Base-by-base conservation (phyloP, 2,329 filamentous ascomycete species). In the Xylariaceae sp. region DNA sequence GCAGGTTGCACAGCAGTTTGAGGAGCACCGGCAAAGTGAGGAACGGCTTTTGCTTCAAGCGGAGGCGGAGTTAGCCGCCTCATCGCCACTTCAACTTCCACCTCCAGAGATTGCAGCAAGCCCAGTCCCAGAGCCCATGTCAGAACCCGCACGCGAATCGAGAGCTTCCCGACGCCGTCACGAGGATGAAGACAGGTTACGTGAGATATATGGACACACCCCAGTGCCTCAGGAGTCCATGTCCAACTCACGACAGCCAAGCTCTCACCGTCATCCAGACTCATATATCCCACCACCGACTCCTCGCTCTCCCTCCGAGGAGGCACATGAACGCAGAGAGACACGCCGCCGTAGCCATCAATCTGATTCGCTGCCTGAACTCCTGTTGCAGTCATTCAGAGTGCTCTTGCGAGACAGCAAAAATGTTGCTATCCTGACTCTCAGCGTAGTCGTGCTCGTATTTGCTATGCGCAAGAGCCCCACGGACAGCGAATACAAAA, bases 331-430 rank as follows among this genome's bases (percentile, higher is more conserved):
- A 27, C 63, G 63, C 1, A 65, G 59, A 3, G 59, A 70, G 36
- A 60, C 59, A 36, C 65, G 57, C 2, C 63, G 56, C 18, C 56
- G 46, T 15, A 45, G 58, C 0, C 66, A 69, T 45, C 69, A 75
- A 51, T 66, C 66, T 10, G 76, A 77, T 0, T 77, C 77, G 2
- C 70, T 85, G 11, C 68, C 73, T 0, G 75, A 82, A 52, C 68
- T 85, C 9, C 59, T 85, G 0, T 57, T 80, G 9, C 76, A 81
- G 54, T 78, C 80, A 0, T 68, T 71, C 44, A 72, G 74, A 31
- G 75, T 85, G 7, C 63, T 80, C 15, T 59, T 85, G 58, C 73
- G 75, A 42, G 82, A 85, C 57, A 73, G 73, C 49, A 83, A 78
- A 67, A 85, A 85, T 48, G 62, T 84, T 10, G 67, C 74, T n/a